Evolutionary conservation across 345 rosid genomes (phyloP), one percentile per base, ranked within the genome.

Genomic region (Heritiera fomes): DNA sequence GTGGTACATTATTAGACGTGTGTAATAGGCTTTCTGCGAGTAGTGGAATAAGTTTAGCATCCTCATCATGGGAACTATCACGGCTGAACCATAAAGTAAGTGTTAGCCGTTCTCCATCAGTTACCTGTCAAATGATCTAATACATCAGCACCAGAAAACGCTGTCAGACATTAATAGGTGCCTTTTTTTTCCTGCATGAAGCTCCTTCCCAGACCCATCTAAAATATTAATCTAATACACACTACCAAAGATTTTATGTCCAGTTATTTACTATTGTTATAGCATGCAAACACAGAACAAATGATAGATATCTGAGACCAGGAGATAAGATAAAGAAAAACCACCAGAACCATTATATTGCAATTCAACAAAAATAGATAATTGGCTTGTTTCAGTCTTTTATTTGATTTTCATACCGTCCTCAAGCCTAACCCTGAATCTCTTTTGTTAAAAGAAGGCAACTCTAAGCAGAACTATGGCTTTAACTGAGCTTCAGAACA

Each of bases 1-100:
- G 66, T 17, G 46, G 78, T 66, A 71, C 68, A 23, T 70, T 43
- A 60, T 62, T 77, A 34, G 76, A 78, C 56, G n/a, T 14, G 53
- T 40, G 74, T 2, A 75, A 46, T 71, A 74, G 58, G 72, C 63
- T 84, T 34, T 85, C 84, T 1, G 92, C 88, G 41, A 94, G 90
- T 79, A 83, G 87, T 2, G 95, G 84, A 78, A 96, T 79, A 50
- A 96, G 91, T 85, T 94, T 92, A 46, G 87, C 86, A 85, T 94
- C 98, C 80, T 96, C 97, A 45, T 92, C 92, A 68, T 96, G 93
- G 20, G 87, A 84, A 77, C 93, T 82, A 80, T 92, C 89, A 50
- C 95, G 97, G 80, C 92, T 94, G 86, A 94, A 94, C 98, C 97
- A 96, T 18, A 96, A 69, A 0, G 98, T 88, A 78, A 96, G 97